Conservation (phyloP, 2,329 filamentous ascomycete species). For the Geosmithia flava region DNA sequence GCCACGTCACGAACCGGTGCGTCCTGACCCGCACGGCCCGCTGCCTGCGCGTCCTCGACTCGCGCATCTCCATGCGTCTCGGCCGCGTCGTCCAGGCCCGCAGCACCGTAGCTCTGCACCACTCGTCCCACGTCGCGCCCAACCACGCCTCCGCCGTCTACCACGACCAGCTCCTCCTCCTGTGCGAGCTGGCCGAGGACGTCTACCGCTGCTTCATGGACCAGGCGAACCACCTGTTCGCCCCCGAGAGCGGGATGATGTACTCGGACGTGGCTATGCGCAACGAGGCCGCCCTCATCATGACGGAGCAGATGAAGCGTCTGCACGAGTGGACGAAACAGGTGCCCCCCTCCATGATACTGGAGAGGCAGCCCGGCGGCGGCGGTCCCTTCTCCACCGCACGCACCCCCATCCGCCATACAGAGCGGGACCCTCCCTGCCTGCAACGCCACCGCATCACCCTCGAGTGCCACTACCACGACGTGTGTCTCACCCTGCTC, state of each 20-base stretch:
- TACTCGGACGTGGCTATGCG: neutral
- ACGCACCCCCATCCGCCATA: neutral
- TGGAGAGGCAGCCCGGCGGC: neutral
- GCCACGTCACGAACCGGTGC: neutral
- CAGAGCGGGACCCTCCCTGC: neutral
- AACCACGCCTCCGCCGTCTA: neutral
- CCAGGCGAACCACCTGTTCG: neutral
- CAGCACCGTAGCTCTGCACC: neutral
- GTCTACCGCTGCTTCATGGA: neutral
- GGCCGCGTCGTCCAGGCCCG: neutral
- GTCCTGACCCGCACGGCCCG: neutral
- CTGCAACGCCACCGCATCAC: constrained; percentile 2
- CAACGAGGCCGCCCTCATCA: neutral
- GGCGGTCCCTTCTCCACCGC: neutral
- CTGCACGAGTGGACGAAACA: neutral
- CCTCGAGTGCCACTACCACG: constrained; percentile 4
- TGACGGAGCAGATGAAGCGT: neutral
- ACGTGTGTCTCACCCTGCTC: neutral
- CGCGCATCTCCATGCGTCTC: constrained; percentile 1
- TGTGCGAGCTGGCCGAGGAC: neutral
- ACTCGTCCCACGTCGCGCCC: neutral
- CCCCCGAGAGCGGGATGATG: neutral
- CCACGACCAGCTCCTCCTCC: neutral
- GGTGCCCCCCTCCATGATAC: neutral
- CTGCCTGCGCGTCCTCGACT: constrained; percentile 1